phyloP scores from a whole-genome alignment of 2,329 filamentous ascomycete species.

The Madurella mycetomatis region DNA sequence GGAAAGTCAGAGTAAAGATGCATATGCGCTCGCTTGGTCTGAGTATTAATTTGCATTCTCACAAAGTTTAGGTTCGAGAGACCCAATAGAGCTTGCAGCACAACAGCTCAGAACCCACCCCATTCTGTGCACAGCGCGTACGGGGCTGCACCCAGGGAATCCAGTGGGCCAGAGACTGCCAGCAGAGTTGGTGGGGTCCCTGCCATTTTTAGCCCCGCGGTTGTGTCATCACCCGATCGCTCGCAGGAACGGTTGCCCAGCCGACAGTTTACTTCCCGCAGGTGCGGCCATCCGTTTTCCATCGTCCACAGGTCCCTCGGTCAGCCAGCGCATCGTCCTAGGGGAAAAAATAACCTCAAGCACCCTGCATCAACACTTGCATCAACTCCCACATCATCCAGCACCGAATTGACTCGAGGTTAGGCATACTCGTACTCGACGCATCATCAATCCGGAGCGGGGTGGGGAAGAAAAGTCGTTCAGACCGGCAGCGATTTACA shows the following conservation, averaged over 20 bases:
- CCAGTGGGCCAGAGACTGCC: conserved; percentile 2
- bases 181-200: conserved; percentile 5
- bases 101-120: neutral
- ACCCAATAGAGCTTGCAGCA: too few species aligned
- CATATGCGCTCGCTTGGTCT: too few species aligned
- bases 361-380: conserved; percentile 5
- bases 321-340: neutral
- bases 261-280: conserved; percentile 28
- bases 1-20: neutral
- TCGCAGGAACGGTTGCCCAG: conserved; percentile 25
- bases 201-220: conserved; percentile 19
- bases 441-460: conserved; percentile 14
- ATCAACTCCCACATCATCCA: conserved; percentile 4
- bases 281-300: conserved; percentile 12
- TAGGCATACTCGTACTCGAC: neutral
- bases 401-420: conserved; percentile 5
- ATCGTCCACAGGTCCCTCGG: conserved; percentile 8
- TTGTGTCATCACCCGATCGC: conserved; percentile 21
- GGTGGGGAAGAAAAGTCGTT: neutral
- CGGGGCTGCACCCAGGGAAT: neutral
- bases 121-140: neutral
- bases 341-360: conserved; percentile 2
- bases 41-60: too few species aligned
- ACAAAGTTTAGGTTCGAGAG: too few species aligned
- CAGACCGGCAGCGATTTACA: neutral